These are phyloP conservation scores for Flaveria trinervia DNA, from an alignment of 129 eudicot species.

Conservation along the genomic window DNA sequence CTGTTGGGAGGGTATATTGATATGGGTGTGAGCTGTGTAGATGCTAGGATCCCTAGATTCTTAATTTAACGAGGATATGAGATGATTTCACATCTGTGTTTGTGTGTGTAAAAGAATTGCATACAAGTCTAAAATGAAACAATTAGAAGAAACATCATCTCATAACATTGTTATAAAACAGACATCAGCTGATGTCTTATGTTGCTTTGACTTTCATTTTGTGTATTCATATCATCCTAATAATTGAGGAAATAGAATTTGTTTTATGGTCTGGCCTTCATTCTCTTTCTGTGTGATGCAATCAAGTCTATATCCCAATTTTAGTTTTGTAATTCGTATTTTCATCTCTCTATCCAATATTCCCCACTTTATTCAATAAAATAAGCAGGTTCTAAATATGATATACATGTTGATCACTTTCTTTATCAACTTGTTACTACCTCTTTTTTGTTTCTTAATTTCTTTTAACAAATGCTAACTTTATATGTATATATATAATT, in stretches of 20 bases:
- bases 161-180: not conserved
- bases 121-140: not conserved
- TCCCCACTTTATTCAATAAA: constrained; percentile 2
- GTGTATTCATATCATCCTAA: constrained; percentile 8
- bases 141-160: not conserved
- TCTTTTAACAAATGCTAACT: constrained; percentile 15
- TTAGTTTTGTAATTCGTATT: not conserved
- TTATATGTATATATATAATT: not conserved
- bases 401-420: constrained; percentile 1
- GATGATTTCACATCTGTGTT: constrained; percentile 2
- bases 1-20: no score
- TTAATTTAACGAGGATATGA: not conserved
- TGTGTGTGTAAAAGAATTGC: not conserved
- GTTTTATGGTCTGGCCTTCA: not conserved
- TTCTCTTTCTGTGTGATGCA: constrained; percentile 4
- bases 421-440: not conserved
- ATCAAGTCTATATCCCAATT: not conserved
- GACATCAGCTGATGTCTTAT: not conserved
- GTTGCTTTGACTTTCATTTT: not conserved
- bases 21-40: no score
- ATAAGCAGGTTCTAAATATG: not conserved
- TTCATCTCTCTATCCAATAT: constrained; percentile 6
- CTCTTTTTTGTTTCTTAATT: not conserved
- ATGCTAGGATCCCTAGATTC: not conserved
- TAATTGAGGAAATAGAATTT: not conserved